Evolutionary conservation across 441 rosid genomes (phyloP).

Genomic region (Hypseocharis bilobata): DNA sequence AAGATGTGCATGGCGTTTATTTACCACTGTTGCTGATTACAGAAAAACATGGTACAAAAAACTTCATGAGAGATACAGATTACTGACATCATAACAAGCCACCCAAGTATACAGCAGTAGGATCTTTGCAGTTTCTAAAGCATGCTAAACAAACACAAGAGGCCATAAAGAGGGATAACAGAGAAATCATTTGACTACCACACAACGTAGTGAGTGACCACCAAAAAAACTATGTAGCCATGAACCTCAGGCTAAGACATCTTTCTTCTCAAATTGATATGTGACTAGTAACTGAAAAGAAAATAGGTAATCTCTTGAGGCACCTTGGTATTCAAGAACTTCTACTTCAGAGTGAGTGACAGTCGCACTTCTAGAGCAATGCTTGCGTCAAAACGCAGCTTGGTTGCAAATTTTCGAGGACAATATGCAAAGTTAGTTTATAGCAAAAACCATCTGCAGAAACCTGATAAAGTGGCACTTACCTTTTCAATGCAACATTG

Average conservation of each 20-base stretch:
- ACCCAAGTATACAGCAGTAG: neutral
- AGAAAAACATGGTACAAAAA: neutral
- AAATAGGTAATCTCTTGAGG: neutral
- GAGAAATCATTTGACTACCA: conserved; percentile 1
- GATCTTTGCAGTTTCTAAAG: neutral
- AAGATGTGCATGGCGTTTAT: neutral
- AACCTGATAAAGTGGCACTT: neutral
- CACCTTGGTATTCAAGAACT: neutral
- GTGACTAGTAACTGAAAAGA: too few relatives aligned
- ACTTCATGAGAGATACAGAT: conserved; percentile 1
- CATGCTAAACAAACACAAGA: neutral
- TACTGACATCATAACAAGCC: neutral
- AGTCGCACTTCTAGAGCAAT: neutral
- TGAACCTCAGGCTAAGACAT: neutral
- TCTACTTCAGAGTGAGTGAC: neutral
- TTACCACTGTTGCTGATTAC: neutral
- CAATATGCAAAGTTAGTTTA: neutral
- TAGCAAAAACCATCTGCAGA: neutral
- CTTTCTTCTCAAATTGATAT: neutral
- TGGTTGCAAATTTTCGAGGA: neutral
- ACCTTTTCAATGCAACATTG: neutral
- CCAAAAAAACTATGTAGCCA: neutral
- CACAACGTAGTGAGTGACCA: neutral
- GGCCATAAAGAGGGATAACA: neutral
- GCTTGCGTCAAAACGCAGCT: neutral